Evolutionary conservation across 1,284 basidiomycete species (phyloP).

Genomic region (Moesziomyces sp.): DNA sequence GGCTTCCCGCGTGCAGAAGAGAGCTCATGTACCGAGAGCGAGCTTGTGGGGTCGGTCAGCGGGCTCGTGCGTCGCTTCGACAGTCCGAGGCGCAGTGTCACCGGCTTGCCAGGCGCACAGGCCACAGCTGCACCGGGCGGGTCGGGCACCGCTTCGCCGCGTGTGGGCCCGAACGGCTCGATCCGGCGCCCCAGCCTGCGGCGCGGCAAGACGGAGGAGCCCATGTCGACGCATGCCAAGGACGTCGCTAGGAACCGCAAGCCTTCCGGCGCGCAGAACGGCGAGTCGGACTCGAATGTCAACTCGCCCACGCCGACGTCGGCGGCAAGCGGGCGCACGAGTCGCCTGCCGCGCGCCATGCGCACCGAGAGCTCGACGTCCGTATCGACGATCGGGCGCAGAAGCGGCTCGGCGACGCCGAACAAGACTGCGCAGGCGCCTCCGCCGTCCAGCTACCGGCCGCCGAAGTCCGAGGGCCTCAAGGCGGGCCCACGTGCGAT

Average conservation of each 20-base stretch:
- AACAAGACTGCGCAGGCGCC: slow-evolving; percentile 17
- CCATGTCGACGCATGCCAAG: slow-evolving; percentile 55
- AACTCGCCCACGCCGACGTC: slow-evolving; percentile 13
- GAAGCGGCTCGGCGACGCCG: slow-evolving; percentile 37
- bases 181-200: slow-evolving; percentile 72
- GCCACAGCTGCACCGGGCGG: background rate
- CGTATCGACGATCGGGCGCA: slow-evolving; percentile 18
- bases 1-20: slow-evolving; percentile 46
- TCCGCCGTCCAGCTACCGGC: slow-evolving; percentile 41
- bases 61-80: slow-evolving; percentile 48
- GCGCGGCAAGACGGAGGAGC: slow-evolving; percentile 73
- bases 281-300: slow-evolving; percentile 13
- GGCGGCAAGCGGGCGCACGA: slow-evolving; percentile 10
- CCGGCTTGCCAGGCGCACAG: slow-evolving; percentile 8
- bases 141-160: background rate
- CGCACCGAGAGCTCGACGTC: slow-evolving; percentile 36
- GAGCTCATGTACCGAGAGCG: slow-evolving; percentile 59
- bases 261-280: slow-evolving; percentile 14
- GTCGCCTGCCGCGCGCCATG: slow-evolving; percentile 43
- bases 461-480: slow-evolving; percentile 39
- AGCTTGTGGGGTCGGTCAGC: slow-evolving; percentile 30
- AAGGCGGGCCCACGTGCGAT: slow-evolving; percentile 48
- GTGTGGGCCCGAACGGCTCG: slow-evolving; percentile 12
- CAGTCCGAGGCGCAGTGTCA: slow-evolving; percentile 28
- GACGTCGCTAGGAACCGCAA: slow-evolving; percentile 21